Percentiles rank a stretch among this genome's conserved stretches.
phyloP scores from a whole-genome alignment of 305 asterid genomes.

The Stenogyne calaminthoides region DNA sequence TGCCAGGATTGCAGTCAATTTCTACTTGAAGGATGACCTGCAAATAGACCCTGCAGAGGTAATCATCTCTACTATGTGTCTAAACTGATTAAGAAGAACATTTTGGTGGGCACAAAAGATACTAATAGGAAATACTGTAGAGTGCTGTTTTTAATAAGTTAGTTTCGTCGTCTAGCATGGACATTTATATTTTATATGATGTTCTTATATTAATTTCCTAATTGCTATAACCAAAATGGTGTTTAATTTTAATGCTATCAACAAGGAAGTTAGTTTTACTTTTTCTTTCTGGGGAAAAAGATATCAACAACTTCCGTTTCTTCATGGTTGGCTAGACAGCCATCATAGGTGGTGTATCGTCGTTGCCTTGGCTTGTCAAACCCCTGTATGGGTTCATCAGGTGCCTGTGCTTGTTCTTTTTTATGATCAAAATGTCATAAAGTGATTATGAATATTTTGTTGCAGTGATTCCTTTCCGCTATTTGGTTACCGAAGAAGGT shows the following conservation, averaged over 20 bases:
- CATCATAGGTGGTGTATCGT: constrained; percentile 78
- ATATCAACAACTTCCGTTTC: constrained; percentile 46
- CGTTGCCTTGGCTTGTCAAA: constrained; percentile 95
- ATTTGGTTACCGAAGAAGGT: constrained; percentile 94
- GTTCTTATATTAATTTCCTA: background rate
- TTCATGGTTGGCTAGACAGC: constrained; percentile 85
- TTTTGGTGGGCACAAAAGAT: background rate
- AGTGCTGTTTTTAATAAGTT: background rate
- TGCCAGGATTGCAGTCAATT: constrained; percentile 86
- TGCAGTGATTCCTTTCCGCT: constrained; percentile 89
- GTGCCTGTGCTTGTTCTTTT: constrained; percentile 40
- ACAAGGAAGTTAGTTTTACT: constrained; percentile 7
- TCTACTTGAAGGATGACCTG: constrained; percentile 94
- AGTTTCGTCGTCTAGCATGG: background rate
- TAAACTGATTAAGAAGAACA: background rate
- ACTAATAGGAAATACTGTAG: background rate
- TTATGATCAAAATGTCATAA: background rate
- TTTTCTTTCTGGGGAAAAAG: background rate
- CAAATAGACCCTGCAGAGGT: constrained; percentile 99
- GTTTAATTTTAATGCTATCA: constrained; percentile 1
- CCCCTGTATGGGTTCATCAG: constrained; percentile 97
- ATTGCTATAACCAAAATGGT: constrained; percentile 10
- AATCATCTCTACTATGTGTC: constrained; percentile 30
- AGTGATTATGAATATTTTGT: constrained; percentile 20
- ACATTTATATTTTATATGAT: constrained; percentile 14